Base-by-base conservation (phyloP, 1,139 yeast species). In the Schizosaccharomyces versatilis region DNA sequence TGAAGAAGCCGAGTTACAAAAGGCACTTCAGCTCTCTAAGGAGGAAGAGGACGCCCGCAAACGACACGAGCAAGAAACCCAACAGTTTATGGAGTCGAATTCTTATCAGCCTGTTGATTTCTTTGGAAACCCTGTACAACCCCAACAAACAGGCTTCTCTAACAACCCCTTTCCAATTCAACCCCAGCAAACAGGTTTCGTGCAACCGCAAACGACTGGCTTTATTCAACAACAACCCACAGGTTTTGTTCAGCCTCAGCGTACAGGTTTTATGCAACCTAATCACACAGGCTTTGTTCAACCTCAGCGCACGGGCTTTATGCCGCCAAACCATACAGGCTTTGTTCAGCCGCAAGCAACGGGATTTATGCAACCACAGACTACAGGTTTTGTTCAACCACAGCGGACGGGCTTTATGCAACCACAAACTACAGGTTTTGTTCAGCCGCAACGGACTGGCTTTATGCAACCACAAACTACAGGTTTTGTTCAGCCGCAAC, bases 21-120 rank as follows among this genome's bases (percentile, higher is more conserved):
- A 83, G 54, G 97, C 97, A 1, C 73, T 88, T 60, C 80, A 81
- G 67, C 74, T 90, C 62, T 81, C 93, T 44, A 72, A 80, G 66
- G 96, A 86, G 68, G 97, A 90, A 65, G 95, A 86, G 62, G 93
- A 66, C 59, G 63, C 61, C 55, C 66, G 67, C 42, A 59, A 58
- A 51, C 57, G 52, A 58, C 61, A 59, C 64, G 64, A 59, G 61
- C 62, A 58, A 67, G 64, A 65, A 68, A 62, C 47, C 36, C 36
- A 40, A 63, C 60, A 49, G 8, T 41, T 52, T 5, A 53, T 52
- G 49, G 53, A 52, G 15, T 53, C 47, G 36, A 53, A 54, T 38
- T 56, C 57, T 32, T 55, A 54, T 14, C 49, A 59, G 14, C 57
- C 59, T 53, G 59, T 57, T 38, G 94, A 84, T 65, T 72, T 82